Evolutionary conservation across 345 rosid genomes (phyloP), one percentile per base, ranked within the genome.

Genomic region (Lepidium aucheri): DNA sequence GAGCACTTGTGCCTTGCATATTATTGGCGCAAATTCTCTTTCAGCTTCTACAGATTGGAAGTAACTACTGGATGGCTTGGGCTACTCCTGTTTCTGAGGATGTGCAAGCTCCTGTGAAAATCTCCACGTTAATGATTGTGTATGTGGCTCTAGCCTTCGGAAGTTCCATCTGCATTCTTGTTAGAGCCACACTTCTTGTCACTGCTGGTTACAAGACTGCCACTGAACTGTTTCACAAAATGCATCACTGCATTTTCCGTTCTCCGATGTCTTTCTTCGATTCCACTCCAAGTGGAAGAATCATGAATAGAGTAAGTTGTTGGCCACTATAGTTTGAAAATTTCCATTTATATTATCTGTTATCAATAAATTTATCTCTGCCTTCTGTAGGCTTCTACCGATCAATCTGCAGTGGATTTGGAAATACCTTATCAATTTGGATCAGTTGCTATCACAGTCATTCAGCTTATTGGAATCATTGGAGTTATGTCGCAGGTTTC

Each of bases 51-150:
- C 89, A 86, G 78, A 89, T 86, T 26, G 87, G 91, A 32, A 86
- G 94, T 82, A 86, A 86, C 64, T 86, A 89, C 53, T 89, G 89
- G 96, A 89, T 89, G 94, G 89, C 89, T 15, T 84, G 85, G 94
- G 96, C 82, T 60, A 81, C 88, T 68, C 91, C 91, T 0, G 76
- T 79, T 60, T 86, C 91, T 1, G 69, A 56, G 56, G 86, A 81
- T 65, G 73, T 40, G 12, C 70, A 84, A 67, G 87, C 94, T 65
- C 63, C 53, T 14, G 92, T 86, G 57, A 73, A 76, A 33, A 46
- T 60, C 58, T 67, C 71, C 3, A 84, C 80, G 7, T 66, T 89
- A 24, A 69, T 89, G 59, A 44, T 78, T 30, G 92, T 89, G 10
- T 89, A 80, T 53, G 83, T 80, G 33, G 79, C 70, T 45, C 68